A percentile compares a stretch with the other conserved stretches of the same genome.
Conservation (phyloP, 768 basidiomycete genomes). For the Fomitopsis serialis region DNA sequence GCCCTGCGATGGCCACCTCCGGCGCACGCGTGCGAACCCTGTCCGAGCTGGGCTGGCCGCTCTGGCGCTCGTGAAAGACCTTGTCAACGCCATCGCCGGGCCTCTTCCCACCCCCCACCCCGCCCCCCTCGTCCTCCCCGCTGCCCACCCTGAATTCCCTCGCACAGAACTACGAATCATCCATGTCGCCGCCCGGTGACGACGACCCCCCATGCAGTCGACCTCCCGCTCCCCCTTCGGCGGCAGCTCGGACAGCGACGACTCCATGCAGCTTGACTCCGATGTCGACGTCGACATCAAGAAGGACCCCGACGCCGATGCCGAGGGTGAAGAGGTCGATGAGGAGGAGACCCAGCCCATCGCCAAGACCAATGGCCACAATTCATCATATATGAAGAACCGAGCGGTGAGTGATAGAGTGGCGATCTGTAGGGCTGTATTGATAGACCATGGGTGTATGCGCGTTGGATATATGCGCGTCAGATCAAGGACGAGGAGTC, state of each 20-base stretch:
- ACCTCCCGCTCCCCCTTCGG: slow-evolving; percentile 20
- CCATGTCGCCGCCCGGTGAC: slow-evolving; percentile 19
- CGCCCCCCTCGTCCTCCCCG: slow-evolving; percentile 7
- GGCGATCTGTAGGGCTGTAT: neutral
- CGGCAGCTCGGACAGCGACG: slow-evolving; percentile 36
- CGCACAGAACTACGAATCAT: neutral
- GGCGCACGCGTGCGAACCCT: slow-evolving; percentile 34
- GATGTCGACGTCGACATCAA: slow-evolving; percentile 39
- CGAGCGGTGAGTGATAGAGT: slow-evolving; percentile 24
- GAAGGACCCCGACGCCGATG: slow-evolving; percentile 32
- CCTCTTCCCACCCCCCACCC: slow-evolving; percentile 16
- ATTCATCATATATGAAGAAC: slow-evolving; percentile 27
- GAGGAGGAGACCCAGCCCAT: slow-evolving; percentile 46
- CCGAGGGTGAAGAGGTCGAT: slow-evolving; percentile 61
- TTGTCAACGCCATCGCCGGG: slow-evolving; percentile 26
- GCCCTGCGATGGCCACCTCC: slow-evolving; percentile 26
- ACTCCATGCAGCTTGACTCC: slow-evolving; percentile 72
- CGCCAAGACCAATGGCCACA: slow-evolving; percentile 33
- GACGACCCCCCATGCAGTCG: slow-evolving; percentile 18
- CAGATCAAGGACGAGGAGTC: slow-evolving; percentile 37
- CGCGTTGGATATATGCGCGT: slow-evolving; percentile 17
- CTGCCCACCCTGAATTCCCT: slow-evolving; percentile 18
- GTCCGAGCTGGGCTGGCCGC: slow-evolving; percentile 30
- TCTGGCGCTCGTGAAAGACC: slow-evolving; percentile 29
- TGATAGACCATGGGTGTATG: neutral